phyloP scores from a whole-genome alignment of 148 eudicot genomes.

The Rheum nobile region DNA sequence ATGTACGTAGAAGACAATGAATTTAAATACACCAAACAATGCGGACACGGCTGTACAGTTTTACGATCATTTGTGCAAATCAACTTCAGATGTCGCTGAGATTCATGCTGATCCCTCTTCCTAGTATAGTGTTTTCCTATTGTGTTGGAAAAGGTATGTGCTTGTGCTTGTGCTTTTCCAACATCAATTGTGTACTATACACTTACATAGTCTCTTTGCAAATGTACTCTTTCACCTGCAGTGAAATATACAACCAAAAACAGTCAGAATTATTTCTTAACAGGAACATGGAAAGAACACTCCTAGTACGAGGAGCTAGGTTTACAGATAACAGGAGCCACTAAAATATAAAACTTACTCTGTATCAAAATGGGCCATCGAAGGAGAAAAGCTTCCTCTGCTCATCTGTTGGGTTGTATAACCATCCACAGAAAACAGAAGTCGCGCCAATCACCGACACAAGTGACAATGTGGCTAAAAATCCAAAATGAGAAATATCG shows the following conservation, averaged over 20 bases:
- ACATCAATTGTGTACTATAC: background rate
- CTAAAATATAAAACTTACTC: background rate
- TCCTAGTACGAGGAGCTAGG: too few species aligned
- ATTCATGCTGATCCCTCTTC: too few species aligned
- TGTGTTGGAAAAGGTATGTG: background rate
- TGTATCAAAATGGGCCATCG: constrained; percentile 12
- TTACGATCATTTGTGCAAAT: background rate
- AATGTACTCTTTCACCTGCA: background rate
- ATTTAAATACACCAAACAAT: background rate
- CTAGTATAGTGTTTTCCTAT: background rate
- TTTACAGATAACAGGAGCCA: too few species aligned
- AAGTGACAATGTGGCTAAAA: constrained; percentile 66
- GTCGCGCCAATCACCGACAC: constrained; percentile 77
- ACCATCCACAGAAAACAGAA: constrained; percentile 75
- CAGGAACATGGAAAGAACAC: too few species aligned
- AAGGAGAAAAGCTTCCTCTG: constrained; percentile 64
- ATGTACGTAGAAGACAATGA: background rate
- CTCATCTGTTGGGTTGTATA: constrained; percentile 58
- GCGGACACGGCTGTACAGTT: background rate
- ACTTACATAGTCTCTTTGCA: background rate
- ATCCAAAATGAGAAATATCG: constrained; percentile 73
- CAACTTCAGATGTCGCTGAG: background rate
- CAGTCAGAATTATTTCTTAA: too few species aligned
- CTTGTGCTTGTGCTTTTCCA: background rate
- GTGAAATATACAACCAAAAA: too few species aligned